A percentile compares a stretch with the other conserved stretches of the same genome.
phyloP scores from a whole-genome alignment of 108 stramenopile genomes.

The Nitzschia inconspicua region DNA sequence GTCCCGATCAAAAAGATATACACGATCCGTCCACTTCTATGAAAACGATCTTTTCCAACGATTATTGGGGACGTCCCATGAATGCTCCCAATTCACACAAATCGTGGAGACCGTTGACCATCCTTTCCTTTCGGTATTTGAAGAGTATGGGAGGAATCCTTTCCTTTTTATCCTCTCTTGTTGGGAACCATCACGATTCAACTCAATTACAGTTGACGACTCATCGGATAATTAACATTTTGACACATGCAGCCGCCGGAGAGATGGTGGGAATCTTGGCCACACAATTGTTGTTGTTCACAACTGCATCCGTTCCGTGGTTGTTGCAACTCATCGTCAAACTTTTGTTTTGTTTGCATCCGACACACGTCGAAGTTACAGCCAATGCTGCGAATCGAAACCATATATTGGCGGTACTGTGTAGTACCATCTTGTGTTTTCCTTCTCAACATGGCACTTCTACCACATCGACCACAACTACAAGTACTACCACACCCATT shows the following conservation, averaged over 20 bases:
- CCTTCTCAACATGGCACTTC: slow-evolving; percentile 13
- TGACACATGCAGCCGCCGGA: slow-evolving; percentile 58
- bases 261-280: slow-evolving; percentile 57
- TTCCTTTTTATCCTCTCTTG: not conserved
- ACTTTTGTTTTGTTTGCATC: slow-evolving; percentile 65
- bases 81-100: slow-evolving; percentile 43
- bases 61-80: slow-evolving; percentile 69
- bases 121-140: slow-evolving; percentile 67
- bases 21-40: slow-evolving; percentile 1
- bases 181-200: no score
- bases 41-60: slow-evolving; percentile 35
- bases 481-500: slow-evolving; percentile 6
- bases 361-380: slow-evolving; percentile 78
- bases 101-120: slow-evolving; percentile 65
- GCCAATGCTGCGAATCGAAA: slow-evolving; percentile 87
- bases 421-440: slow-evolving; percentile 32
- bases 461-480: not conserved
- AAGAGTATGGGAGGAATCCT: not conserved
- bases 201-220: slow-evolving; percentile 38
- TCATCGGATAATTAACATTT: slow-evolving; percentile 69
- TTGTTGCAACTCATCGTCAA: slow-evolving; percentile 35
- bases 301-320: not conserved
- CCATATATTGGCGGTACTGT: slow-evolving; percentile 68
- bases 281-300: slow-evolving; percentile 19
- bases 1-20: slow-evolving; percentile 51